phyloP scores from a whole-genome alignment of 495 filamentous ascomycete genomes.

The Penicillium salamii region DNA sequence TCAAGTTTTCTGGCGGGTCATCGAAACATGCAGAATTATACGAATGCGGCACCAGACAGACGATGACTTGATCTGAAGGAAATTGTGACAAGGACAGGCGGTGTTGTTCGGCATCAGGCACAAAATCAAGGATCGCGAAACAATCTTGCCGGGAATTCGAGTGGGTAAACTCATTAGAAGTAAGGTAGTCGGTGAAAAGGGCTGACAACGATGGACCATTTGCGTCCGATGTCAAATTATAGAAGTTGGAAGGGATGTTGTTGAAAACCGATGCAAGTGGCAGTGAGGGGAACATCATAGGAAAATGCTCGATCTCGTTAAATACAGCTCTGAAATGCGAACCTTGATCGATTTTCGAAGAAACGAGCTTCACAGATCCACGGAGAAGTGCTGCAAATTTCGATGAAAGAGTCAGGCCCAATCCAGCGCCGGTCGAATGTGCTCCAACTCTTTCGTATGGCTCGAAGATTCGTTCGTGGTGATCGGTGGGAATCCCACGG shows the following conservation, averaged over 20 bases:
- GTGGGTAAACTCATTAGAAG: background rate
- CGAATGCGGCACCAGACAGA: slow-evolving; percentile 11
- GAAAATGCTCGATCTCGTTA: slow-evolving; percentile 1
- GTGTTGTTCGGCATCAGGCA: slow-evolving; percentile 3
- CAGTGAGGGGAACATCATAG: background rate
- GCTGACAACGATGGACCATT: background rate
- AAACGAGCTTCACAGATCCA: slow-evolving; percentile 10
- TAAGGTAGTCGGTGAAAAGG: background rate
- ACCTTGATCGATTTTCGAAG: slow-evolving; percentile 9
- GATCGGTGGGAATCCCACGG: slow-evolving; percentile 7
- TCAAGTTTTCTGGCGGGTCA: background rate
- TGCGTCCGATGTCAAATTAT: background rate
- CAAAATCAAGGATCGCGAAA: slow-evolving; percentile 8
- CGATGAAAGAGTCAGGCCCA: slow-evolving; percentile 14
- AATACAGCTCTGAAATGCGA: slow-evolving; percentile 18
- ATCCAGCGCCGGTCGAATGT: slow-evolving; percentile 13
- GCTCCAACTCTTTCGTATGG: slow-evolving; percentile 12
- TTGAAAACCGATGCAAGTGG: background rate
- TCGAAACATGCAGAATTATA: background rate
- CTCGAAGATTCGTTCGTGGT: slow-evolving; percentile 17
- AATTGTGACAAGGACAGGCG: background rate
- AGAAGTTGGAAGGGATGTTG: slow-evolving; percentile 1
- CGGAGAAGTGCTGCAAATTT: slow-evolving; percentile 14
- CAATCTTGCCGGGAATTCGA: background rate
- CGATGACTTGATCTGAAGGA: slow-evolving; percentile 5